A percentile compares a stretch with the other conserved stretches of the same genome.
phyloP scores from a whole-genome alignment of 495 filamentous ascomycete genomes.

The Hypoxylon trugodes region DNA sequence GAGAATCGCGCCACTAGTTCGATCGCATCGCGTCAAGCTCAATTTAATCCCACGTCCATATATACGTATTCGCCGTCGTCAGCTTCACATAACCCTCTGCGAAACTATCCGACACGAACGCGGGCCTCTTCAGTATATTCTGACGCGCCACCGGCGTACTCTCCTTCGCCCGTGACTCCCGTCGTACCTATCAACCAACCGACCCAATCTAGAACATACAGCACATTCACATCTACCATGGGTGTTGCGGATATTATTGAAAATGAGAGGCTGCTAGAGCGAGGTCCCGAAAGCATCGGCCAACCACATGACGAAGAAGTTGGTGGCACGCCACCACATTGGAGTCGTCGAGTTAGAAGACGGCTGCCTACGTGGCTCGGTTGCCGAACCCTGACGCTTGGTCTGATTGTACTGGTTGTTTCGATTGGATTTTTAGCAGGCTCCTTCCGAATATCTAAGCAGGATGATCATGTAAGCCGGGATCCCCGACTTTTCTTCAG shows the following conservation, averaged over 20 bases:
- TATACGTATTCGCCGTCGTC: constrained; percentile 42
- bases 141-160: constrained; percentile 58
- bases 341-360: constrained; percentile 46
- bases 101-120: constrained; percentile 8
- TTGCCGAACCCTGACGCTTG: constrained; percentile 34
- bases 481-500: constrained; percentile 9
- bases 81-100: constrained; percentile 21
- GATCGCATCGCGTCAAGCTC: constrained; percentile 13
- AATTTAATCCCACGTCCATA: constrained; percentile 19
- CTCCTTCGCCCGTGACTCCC: constrained; percentile 49
- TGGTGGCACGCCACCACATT: constrained; percentile 24
- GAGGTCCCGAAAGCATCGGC: constrained; percentile 55
- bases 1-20: constrained; percentile 25
- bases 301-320: constrained; percentile 34
- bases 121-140: constrained; percentile 44
- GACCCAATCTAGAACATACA: constrained; percentile 45
- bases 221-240: constrained; percentile 53
- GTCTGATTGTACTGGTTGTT: constrained; percentile 42
- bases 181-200: constrained; percentile 15
- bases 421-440: constrained; percentile 41
- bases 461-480: constrained; percentile 40
- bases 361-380: constrained; percentile 39
- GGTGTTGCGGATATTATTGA: constrained; percentile 44
- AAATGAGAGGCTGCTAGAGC: constrained; percentile 44
- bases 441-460: constrained; percentile 23